Base-by-base conservation (phyloP, 1,284 basidiomycete genomes). In the Ceratobasidium sp. region DNA sequence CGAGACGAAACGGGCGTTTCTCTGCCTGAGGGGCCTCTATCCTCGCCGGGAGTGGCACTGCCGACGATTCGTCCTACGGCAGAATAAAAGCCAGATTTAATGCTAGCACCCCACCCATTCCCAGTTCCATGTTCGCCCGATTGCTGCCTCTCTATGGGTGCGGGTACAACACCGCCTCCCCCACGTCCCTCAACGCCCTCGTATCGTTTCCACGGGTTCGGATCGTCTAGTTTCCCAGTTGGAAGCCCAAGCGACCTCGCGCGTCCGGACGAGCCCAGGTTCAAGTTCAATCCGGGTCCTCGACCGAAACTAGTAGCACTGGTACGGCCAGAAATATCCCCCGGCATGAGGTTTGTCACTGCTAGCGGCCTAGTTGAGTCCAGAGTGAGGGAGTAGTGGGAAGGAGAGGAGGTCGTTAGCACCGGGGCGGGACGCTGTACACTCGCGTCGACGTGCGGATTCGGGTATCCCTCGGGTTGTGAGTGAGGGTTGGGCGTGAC, bases 281-380 rank as follows among this genome's bases (percentile, higher is more conserved):
- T 41, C 36, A 41, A 41, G 36, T 41, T 41, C 11, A 41, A 11
- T 57, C 66, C 66, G 4, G 31, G 7, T 17, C 29, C 22, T 6
- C 11, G n/a, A 27, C 11, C 41, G 15, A 57, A 24, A 24, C 67
- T 72, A 11, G 48, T 31, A 27, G 22, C 44, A 57, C 67, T 72
- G 17, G 56, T 47, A 11, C 67, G 56, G 15, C 27, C 56, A 3
- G 67, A 72, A 19, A 72, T 72, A 59, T 72, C 67, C 22, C 67
- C 67, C 7, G 67, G 67, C 67, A 72, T 60, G 27, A 72, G 67
- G 50, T 72, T 72, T 24, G 67, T 72, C 17, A 72, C 56, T 56
- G 67, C 67, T 48, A 72, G 50, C 31, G 67, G 56, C 29, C 67
- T 56, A 50, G 60, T 29, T 48, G 27, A 14, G 8, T 48, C 67